These are phyloP conservation scores for Niveomyces coronatus DNA, from an alignment of 2,329 filamentous ascomycete genomes.

Conservation along the genomic window DNA sequence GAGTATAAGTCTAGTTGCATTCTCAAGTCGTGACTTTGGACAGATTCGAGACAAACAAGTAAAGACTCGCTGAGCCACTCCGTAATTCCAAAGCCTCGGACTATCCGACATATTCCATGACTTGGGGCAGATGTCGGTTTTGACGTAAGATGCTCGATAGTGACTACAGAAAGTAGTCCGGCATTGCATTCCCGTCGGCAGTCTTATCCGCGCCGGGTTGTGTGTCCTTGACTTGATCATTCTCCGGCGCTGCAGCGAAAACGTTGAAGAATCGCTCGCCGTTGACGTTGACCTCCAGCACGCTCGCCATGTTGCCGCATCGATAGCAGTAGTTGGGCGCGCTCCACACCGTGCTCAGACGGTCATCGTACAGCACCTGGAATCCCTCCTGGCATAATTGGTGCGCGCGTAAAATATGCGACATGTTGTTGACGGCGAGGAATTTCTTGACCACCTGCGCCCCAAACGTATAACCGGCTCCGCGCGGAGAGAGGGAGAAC, in stretches of 20 bases:
- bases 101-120: too few species aligned
- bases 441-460: constrained; percentile 98
- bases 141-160: not conserved
- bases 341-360: constrained; percentile 93
- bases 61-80: too few species aligned
- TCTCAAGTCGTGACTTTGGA: too few species aligned
- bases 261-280: constrained; percentile 96
- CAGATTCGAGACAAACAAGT: too few species aligned
- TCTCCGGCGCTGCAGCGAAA: constrained; percentile 92
- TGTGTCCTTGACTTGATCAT: constrained; percentile 80
- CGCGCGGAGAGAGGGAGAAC: constrained; percentile 85
- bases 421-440: constrained; percentile 93
- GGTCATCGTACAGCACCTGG: constrained; percentile 92
- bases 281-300: constrained; percentile 87
- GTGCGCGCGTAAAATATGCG: constrained; percentile 93
- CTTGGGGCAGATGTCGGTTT: too few species aligned
- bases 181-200: constrained; percentile 52
- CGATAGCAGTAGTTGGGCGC: constrained; percentile 93
- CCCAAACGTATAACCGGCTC: constrained; percentile 94
- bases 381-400: constrained; percentile 98
- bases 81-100: too few species aligned
- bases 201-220: constrained; percentile 66
- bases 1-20: too few species aligned
- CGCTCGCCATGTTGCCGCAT: constrained; percentile 94
- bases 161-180: constrained; percentile 58